Evolutionary conservation across 176 grass and related monocot species (phyloP).

Genomic region (Rhynchospora pubera): DNA sequence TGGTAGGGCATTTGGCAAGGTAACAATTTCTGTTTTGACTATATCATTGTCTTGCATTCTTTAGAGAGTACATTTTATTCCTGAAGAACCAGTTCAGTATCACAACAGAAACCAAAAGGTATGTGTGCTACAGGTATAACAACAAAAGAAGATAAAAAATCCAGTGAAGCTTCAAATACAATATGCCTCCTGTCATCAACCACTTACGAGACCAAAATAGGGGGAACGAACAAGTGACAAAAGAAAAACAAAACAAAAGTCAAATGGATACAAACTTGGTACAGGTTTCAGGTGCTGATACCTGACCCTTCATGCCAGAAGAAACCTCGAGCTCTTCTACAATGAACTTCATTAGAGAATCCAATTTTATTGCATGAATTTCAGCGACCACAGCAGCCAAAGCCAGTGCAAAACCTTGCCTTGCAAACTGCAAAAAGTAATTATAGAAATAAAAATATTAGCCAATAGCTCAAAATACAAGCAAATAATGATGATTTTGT

Average conservation of each 20-base stretch:
- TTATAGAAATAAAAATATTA: not conserved
- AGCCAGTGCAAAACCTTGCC: slow-evolving; percentile 91
- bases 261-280: not conserved
- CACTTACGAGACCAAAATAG: not conserved
- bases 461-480: not conserved
- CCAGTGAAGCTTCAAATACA: not conserved
- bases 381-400: slow-evolving; percentile 44
- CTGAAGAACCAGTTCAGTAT: not conserved
- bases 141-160: not conserved
- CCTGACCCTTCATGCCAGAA: slow-evolving; percentile 82
- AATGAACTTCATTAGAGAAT: slow-evolving; percentile 73
- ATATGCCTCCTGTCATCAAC: not conserved
- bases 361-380: slow-evolving; percentile 49
- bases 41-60: not conserved
- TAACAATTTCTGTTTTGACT: not conserved
- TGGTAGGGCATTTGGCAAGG: not conserved
- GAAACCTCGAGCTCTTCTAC: slow-evolving; percentile 61
- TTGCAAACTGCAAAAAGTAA: slow-evolving; percentile 57
- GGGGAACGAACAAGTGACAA: not conserved
- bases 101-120: not conserved
- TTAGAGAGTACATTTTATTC: not conserved
- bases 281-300: slow-evolving; percentile 30
- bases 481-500: not conserved
- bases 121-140: not conserved
- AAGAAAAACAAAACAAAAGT: not conserved